Base-by-base conservation (phyloP, 768 basidiomycete genomes). In the Lactarius deliciosus region DNA sequence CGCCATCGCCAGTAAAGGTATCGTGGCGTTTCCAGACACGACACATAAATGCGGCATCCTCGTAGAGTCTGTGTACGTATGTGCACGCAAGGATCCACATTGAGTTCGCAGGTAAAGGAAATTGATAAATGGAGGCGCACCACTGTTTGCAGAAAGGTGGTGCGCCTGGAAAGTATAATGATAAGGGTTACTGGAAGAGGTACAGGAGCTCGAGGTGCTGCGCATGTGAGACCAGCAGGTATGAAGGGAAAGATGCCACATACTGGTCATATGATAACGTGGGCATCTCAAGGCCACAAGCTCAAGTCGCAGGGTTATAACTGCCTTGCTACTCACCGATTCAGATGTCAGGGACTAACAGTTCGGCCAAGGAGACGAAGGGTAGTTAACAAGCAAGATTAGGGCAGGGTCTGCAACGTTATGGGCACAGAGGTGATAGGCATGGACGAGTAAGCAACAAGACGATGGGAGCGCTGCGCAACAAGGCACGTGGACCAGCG, bases 131-230 rank as follows among this genome's bases (percentile, higher is more conserved):
- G 28, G 28, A 30, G 28, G 28, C 28, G 28, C 28, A 34, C 13
- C 0, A 30, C 28, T 30, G 91, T 91, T 59, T 95, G 81, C 0
- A 94, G 92, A 30, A 75, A 98, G 3, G 87, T 76, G 0, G 92
- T 88, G 34, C 87, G 81, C 53, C 94, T 90, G 0, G 92, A 92
- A 16, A 96, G 81, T 3, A 90, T 83, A 72, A 92, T 93, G 66
- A 96, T 87, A 98, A 87, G 68, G 95, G 92, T 68, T 94, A 89
- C 73, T 85, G 87, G 0, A 98, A 83, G 22, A 99, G 85, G 50
- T 92, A 82, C 13, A 96, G 81, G 1, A 96, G 28, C 73, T 97
- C 94, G 3, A 82, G 72, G 66, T 93, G 94, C 91, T 96, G 54
- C 70, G 61, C 11, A 9, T 63, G 25, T 53, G 32, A 50, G 57